Conservation (phyloP, 2,329 filamentous ascomycete genomes). For the Claviceps fusiformis region DNA sequence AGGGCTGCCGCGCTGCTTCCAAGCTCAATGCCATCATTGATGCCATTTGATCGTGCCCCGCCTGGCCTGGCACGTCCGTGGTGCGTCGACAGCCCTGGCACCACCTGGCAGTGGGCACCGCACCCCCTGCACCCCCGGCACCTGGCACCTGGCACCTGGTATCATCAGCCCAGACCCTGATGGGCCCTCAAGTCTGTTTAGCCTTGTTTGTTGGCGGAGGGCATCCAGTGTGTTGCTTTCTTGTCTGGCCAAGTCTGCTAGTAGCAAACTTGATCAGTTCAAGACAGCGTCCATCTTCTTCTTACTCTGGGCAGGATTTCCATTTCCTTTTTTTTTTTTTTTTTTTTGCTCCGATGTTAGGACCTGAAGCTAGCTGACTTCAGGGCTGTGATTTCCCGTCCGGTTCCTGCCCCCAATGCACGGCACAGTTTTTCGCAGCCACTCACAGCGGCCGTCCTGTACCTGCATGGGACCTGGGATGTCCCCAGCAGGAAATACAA, state of each 20-base stretch:
- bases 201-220: no score
- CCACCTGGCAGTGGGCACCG: no score
- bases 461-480: conserved; percentile 5
- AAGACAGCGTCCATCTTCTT: not conserved
- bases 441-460: conserved; percentile 2
- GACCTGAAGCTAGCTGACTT: not conserved
- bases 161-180: no score
- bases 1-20: not conserved
- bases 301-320: not conserved
- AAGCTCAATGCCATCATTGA: no score
- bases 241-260: not conserved
- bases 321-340: not conserved
- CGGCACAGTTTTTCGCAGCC: not conserved
- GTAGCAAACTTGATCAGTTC: not conserved
- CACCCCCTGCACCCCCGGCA: not conserved
- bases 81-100: no score
- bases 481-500: no score
- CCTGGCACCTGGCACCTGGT: not conserved
- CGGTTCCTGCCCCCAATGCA: not conserved
- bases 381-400: not conserved
- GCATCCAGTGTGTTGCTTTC: no score
- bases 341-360: not conserved
- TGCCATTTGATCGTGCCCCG: no score
- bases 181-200: no score
- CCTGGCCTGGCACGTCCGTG: no score